Conservation (phyloP, 2,329 filamentous ascomycete genomes). For the Neoarthrinium moseri region DNA sequence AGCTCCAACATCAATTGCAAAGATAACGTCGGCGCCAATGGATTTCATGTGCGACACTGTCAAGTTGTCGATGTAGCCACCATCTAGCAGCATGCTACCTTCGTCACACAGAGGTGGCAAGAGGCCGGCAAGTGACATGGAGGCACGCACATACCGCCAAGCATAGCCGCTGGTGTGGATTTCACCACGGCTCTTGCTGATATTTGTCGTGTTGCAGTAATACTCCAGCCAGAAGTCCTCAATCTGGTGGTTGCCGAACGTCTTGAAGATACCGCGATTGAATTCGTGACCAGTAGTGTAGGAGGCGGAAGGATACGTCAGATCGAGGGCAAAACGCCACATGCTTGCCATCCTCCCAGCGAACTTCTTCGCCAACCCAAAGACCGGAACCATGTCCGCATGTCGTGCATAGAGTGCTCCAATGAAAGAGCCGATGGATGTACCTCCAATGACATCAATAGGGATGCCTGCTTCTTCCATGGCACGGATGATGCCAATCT, state of each 20-base stretch:
- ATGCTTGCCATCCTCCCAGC: constrained; percentile 98
- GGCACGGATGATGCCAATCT: constrained; percentile 90
- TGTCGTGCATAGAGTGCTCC: constrained; percentile 94
- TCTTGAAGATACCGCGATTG: constrained; percentile 98
- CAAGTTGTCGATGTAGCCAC: constrained; percentile 95
- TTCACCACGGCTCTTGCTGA: constrained; percentile 87
- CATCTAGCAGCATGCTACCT: constrained; percentile 93
- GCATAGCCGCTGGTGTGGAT: constrained; percentile 96
- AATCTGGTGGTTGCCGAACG: constrained; percentile 93
- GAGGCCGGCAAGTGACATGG: constrained; percentile 92
- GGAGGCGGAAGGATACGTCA: constrained; percentile 94
- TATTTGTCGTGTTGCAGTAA: constrained; percentile 99
- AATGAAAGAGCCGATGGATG: constrained; percentile 94
- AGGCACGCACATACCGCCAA: constrained; percentile 94
- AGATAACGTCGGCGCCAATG: constrained; percentile 88
- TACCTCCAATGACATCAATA: constrained; percentile 92
- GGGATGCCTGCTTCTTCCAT: constrained; percentile 96
- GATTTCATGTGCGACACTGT: constrained; percentile 97
- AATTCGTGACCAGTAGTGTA: constrained; percentile 99
- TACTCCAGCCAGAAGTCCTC: constrained; percentile 99
- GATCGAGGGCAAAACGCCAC: constrained; percentile 94
- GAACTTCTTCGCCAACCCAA: constrained; percentile 95
- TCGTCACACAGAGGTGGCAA: constrained; percentile 95
- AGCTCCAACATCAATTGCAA: constrained; percentile 91
- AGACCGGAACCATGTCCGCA: constrained; percentile 95